Evolutionary conservation across 495 filamentous ascomycete species (phyloP).

Genomic region (Chaetomium fimeti): DNA sequence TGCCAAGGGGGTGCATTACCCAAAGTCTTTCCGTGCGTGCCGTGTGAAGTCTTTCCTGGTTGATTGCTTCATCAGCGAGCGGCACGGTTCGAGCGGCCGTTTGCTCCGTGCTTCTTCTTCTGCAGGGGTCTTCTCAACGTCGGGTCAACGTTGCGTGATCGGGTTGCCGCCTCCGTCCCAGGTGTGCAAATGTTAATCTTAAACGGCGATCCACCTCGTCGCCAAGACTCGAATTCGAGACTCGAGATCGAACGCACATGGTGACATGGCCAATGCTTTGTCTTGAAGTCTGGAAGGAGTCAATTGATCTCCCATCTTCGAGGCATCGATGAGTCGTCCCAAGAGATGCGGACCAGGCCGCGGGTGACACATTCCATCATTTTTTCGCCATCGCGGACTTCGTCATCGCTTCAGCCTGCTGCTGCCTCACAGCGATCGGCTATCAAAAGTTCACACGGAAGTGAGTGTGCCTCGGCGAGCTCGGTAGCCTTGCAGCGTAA

Average conservation of each 20-base stretch:
- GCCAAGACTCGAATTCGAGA: conserved; percentile 5
- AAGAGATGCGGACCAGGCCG: not conserved
- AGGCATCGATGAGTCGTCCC: not conserved
- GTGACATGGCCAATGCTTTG: conserved; percentile 23
- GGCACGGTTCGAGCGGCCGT: conserved; percentile 19
- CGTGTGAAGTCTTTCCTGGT: not conserved
- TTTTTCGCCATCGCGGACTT: not conserved
- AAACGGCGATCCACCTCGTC: conserved; percentile 7
- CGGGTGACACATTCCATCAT: not conserved
- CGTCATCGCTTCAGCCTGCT: conserved; percentile 16
- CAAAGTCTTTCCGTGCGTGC: conserved; percentile 7
- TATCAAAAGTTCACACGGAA: conserved; percentile 23
- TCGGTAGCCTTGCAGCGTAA: conserved; percentile 33
- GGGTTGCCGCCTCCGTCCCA: conserved; percentile 8
- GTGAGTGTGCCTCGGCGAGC: conserved; percentile 6
- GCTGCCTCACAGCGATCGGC: conserved; percentile 25
- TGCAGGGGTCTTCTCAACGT: not conserved
- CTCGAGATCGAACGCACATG: conserved; percentile 3
- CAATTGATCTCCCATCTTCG: conserved; percentile 22
- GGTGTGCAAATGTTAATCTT: conserved; percentile 31
- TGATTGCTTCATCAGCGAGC: conserved; percentile 10
- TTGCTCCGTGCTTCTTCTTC: conserved; percentile 16
- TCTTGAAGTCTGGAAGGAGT: not conserved
- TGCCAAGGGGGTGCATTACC: conserved; percentile 10
- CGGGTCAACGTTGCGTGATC: conserved; percentile 6